Evolutionary conservation across 768 basidiomycete genomes (phyloP).

Genomic region (Suillus hirtellus): DNA sequence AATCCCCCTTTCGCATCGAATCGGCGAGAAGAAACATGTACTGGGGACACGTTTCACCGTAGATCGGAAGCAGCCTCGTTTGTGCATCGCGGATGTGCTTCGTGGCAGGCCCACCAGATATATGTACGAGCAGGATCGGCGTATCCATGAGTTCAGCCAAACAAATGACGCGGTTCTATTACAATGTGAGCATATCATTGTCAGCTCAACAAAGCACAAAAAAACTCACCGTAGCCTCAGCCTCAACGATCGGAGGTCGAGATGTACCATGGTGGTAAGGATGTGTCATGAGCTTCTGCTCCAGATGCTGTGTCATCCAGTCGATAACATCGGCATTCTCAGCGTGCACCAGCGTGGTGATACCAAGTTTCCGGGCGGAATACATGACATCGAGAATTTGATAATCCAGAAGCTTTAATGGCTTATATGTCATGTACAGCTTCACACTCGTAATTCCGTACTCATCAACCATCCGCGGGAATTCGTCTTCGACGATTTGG

Average conservation of each 20-base stretch:
- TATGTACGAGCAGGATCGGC: slow-evolving; percentile 20
- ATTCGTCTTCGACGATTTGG: slow-evolving; percentile 32
- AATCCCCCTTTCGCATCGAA: slow-evolving; percentile 17
- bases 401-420: slow-evolving; percentile 32
- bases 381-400: slow-evolving; percentile 35
- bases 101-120: slow-evolving; percentile 17
- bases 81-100: slow-evolving; percentile 20
- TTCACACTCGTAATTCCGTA: slow-evolving; percentile 37
- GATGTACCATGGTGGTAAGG: slow-evolving; percentile 23
- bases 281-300: slow-evolving; percentile 20
- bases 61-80: slow-evolving; percentile 22
- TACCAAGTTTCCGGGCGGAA: slow-evolving; percentile 25
- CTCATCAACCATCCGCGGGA: slow-evolving; percentile 34
- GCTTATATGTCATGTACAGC: slow-evolving; percentile 38
- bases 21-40: slow-evolving; percentile 20
- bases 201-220: neutral
- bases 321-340: slow-evolving; percentile 22
- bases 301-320: slow-evolving; percentile 21
- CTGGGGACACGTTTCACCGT: slow-evolving; percentile 24
- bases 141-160: slow-evolving; percentile 24
- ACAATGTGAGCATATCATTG: neutral
- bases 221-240: slow-evolving; percentile 15
- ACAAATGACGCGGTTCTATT: slow-evolving; percentile 17
- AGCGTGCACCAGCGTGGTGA: slow-evolving; percentile 23
- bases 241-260: slow-evolving; percentile 22